These are phyloP conservation scores for Phytophthora syringae DNA, from an alignment of 352 stramenopile species.

Conservation along the genomic window DNA sequence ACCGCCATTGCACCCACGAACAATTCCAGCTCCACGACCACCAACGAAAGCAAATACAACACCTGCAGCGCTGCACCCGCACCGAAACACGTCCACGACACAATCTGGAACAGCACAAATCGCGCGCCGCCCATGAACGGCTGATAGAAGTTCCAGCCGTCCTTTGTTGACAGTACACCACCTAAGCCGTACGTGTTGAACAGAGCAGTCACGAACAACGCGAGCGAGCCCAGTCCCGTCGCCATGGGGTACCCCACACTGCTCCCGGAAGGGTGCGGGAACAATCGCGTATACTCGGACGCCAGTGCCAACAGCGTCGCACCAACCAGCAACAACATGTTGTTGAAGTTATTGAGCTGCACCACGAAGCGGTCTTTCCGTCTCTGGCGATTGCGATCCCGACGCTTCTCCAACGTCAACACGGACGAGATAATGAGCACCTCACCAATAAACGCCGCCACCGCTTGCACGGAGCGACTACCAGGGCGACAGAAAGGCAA, in stretches of 20 bases:
- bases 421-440: slow-evolving; percentile 84
- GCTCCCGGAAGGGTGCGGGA: slow-evolving; percentile 38
- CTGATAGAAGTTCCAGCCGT: slow-evolving; percentile 87
- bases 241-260: slow-evolving; percentile 58
- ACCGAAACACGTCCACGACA: slow-evolving; percentile 84
- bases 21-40: slow-evolving; percentile 80
- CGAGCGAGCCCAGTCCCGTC: slow-evolving; percentile 64
- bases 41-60: slow-evolving; percentile 79
- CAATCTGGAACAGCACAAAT: slow-evolving; percentile 79
- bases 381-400: slow-evolving; percentile 39
- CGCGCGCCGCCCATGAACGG: slow-evolving; percentile 77
- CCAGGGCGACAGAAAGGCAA: slow-evolving; percentile 52
- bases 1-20: slow-evolving; percentile 79
- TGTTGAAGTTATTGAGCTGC: slow-evolving; percentile 88
- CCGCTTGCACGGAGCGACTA: slow-evolving; percentile 59
- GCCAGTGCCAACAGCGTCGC: slow-evolving; percentile 63
- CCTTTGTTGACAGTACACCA: slow-evolving; percentile 71
- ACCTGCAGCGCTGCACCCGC: slow-evolving; percentile 70
- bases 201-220: slow-evolving; percentile 75
- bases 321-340: slow-evolving; percentile 81
- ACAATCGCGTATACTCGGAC: slow-evolving; percentile 65
- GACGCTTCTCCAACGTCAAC: slow-evolving; percentile 61
- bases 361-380: slow-evolving; percentile 64
- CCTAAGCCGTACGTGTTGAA: slow-evolving; percentile 88
- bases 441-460: slow-evolving; percentile 74